Conservation (phyloP, 2,329 filamentous ascomycete species). For the Hypomyces perniciosus region DNA sequence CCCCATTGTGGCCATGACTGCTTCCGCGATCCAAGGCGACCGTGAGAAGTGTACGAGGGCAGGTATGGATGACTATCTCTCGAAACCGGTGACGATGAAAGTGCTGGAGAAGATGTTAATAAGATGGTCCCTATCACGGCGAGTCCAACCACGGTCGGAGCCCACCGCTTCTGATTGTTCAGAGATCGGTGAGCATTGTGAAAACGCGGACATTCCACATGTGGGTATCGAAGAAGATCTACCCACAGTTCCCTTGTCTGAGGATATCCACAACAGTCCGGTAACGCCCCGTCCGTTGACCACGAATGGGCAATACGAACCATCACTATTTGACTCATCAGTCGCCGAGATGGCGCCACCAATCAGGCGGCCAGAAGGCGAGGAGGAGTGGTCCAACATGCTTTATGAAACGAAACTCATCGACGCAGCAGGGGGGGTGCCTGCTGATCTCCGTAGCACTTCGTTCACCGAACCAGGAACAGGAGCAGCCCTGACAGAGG, state of each 20-base stretch:
- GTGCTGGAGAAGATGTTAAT: conserved; percentile 66
- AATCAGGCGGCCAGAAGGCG: conserved; percentile 30
- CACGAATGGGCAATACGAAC: conserved; percentile 32
- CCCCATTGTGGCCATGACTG: conserved; percentile 77
- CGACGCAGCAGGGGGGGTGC: conserved; percentile 36
- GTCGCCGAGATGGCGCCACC: conserved; percentile 28
- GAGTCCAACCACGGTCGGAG: conserved; percentile 19
- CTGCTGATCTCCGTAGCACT: conserved; percentile 26
- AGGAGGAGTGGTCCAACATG: conserved; percentile 36
- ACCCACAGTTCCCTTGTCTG: conserved; percentile 13
- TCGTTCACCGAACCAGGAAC: conserved; percentile 29
- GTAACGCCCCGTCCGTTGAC: conserved; percentile 37
- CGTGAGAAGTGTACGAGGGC: conserved; percentile 66
- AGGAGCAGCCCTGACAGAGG: conserved; percentile 45
- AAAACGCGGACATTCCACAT: conserved; percentile 36
- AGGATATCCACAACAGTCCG: conserved; percentile 26
- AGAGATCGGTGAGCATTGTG: conserved; percentile 38
- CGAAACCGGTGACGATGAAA: conserved; percentile 66
- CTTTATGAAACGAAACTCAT: conserved; percentile 43
- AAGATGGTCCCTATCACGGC: conserved; percentile 51
- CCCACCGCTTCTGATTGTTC: conserved; percentile 38
- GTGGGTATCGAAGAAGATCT: conserved; percentile 26
- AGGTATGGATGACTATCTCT: conserved; percentile 71
- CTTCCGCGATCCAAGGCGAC: conserved; percentile 71
- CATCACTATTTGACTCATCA: conserved; percentile 37